Evolutionary conservation across 305 asterid genomes (phyloP).

Genomic region (Plantago coronopus): DNA sequence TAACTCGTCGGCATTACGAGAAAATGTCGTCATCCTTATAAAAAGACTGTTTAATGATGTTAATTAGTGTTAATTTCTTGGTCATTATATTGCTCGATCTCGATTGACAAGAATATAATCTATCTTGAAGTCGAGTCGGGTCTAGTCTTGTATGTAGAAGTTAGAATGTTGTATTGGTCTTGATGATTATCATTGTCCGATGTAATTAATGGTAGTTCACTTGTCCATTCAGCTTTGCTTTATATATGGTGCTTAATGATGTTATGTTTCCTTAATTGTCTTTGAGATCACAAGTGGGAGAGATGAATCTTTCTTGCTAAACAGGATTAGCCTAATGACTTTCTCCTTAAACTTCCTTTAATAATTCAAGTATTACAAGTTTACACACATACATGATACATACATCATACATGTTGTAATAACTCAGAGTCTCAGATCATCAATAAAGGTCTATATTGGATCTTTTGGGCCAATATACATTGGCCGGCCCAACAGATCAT

Average conservation of each 20-base stretch:
- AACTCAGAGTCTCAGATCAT: no score
- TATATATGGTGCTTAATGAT: conserved; percentile 24
- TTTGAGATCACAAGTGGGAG: conserved; percentile 17
- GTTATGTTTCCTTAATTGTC: conserved; percentile 20
- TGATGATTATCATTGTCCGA: not conserved
- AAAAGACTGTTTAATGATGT: not conserved
- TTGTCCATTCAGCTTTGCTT: conserved; percentile 22
- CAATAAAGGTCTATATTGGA: no score
- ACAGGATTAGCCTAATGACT: conserved; percentile 23
- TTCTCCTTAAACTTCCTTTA: not conserved
- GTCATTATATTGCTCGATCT: not conserved
- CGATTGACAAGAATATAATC: no score
- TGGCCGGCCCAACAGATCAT: no score
- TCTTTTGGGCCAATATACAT: no score
- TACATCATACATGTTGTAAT: no score
- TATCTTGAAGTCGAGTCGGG: no score
- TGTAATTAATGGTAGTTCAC: conserved; percentile 23
- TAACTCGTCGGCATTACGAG: conserved; percentile 22
- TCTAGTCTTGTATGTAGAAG: no score
- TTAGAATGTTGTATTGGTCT: not conserved
- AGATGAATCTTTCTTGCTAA: conserved; percentile 19
- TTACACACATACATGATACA: no score
- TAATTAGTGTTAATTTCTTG: not conserved
- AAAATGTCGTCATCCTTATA: conserved; percentile 7
- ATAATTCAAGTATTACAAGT: no score